Base-by-base conservation (phyloP, 495 filamentous ascomycete genomes). In the Penicillium manginii region DNA sequence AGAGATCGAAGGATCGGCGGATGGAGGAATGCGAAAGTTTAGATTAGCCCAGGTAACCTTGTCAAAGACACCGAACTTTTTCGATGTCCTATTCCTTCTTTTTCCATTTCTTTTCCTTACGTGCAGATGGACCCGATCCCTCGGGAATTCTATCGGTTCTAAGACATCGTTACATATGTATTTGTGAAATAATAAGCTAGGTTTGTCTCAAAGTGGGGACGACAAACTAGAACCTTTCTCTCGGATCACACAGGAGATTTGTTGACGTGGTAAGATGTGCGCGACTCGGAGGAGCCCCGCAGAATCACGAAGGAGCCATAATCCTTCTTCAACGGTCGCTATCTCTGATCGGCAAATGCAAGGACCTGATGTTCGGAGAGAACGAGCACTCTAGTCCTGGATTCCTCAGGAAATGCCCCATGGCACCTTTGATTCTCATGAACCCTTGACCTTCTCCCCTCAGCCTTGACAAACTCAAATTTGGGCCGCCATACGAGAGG, bases 191-290 rank as follows among this genome's bases (percentile, higher is more conserved):
- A 8, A 26, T 14, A 26, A 17, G 17, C 6, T 47, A 10, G n/a
- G 45, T 2, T 14, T 4, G 22, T 23, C 11, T n/a, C 10, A n/a
- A 14, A 26, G 45, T 47, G 45, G 45, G 14, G 45, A 11, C 15
- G 45, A 26, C 18, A 9, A 15, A 6, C 5, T 29, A 29, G 26
- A 29, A 29, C 45, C 45, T 26, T 47, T 15, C 21, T 21, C 45
- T 29, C 21, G 45, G 45, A 26, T 47, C 22, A 47, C 22, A 19
- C 45, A 47, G 21, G 21, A 47, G 15, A 26, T 12, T 47, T 22
- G 45, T 47, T 47, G 45, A 47, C 45, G 45, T 47, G 45, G 45
- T 47, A 47, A 47, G 45, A 4, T 17, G 40, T 43, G 18, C 17
- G n/a, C 45, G 21, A 47, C 21, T 26, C 21, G 45, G 45, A 47